These are phyloP conservation scores for Monosporozyma yasuniensis DNA, from an alignment of 805 yeast species.

Conservation along the genomic window DNA sequence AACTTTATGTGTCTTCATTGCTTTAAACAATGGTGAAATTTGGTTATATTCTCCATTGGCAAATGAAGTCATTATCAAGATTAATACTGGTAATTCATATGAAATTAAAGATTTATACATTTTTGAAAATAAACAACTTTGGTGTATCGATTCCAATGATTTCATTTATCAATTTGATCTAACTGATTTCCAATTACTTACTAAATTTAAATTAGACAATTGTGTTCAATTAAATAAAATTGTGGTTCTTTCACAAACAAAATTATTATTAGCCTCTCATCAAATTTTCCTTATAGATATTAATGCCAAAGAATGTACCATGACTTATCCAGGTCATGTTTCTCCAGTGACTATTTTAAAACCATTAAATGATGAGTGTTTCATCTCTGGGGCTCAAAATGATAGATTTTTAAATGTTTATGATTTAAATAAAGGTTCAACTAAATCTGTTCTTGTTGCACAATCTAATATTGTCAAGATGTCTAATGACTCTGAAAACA, in stretches of 20 bases:
- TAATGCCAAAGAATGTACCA: slow-evolving; percentile 32
- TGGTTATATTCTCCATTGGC: slow-evolving; percentile 60
- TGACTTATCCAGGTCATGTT: slow-evolving; percentile 68
- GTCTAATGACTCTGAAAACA: slow-evolving; percentile 28
- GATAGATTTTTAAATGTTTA: slow-evolving; percentile 78
- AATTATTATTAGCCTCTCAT: slow-evolving; percentile 56
- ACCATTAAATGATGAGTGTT: slow-evolving; percentile 31
- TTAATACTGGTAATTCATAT: slow-evolving; percentile 38
- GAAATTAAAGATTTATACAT: slow-evolving; percentile 43
- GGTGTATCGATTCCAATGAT: slow-evolving; percentile 55
- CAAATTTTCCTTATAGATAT: slow-evolving; percentile 48
- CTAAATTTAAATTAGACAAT: slow-evolving; percentile 35
- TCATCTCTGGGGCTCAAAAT: slow-evolving; percentile 63
- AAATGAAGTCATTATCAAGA: slow-evolving; percentile 45
- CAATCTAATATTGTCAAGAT: slow-evolving; percentile 50
- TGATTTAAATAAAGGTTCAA: slow-evolving; percentile 29
- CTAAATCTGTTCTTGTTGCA: slow-evolving; percentile 56
- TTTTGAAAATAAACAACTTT: slow-evolving; percentile 32
- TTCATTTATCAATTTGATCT: slow-evolving; percentile 55
- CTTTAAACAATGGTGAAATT: slow-evolving; percentile 56
- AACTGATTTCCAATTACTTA: slow-evolving; percentile 33
- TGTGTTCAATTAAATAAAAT: slow-evolving; percentile 26
- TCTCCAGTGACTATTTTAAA: slow-evolving; percentile 49
- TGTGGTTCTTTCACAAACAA: slow-evolving; percentile 17
- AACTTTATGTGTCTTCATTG: slow-evolving; percentile 46